Evolutionary conservation across 2,329 filamentous ascomycete species (phyloP).

Genomic region (Colletotrichum agaves): DNA sequence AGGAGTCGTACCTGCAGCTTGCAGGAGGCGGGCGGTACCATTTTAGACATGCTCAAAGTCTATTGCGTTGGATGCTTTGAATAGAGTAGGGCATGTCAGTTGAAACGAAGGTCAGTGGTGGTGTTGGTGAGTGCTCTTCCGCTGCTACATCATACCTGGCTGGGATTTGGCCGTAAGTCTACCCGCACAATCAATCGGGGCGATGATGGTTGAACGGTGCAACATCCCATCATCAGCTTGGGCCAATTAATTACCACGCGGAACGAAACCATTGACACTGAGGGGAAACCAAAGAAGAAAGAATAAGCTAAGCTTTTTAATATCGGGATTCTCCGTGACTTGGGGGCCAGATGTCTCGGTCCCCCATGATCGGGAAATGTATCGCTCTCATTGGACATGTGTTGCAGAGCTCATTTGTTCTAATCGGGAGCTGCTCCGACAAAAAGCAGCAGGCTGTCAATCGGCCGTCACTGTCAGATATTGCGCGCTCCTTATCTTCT

Average conservation of each 20-base stretch:
- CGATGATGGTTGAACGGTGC: background rate
- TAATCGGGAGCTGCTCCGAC: background rate
- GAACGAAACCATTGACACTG: background rate
- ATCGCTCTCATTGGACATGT: no score
- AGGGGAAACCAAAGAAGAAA: background rate
- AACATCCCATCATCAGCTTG: background rate
- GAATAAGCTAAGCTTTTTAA: background rate
- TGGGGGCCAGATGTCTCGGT: background rate
- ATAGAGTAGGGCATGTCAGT: conserved; percentile 75
- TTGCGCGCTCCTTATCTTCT: no score
- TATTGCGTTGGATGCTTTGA: conserved; percentile 72
- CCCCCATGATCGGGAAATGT: no score
- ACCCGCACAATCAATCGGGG: background rate
- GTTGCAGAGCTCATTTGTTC: background rate
- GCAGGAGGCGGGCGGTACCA: background rate
- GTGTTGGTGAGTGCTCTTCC: background rate
- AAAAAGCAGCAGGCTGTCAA: background rate
- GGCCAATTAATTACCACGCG: background rate
- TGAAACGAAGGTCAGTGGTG: conserved; percentile 65
- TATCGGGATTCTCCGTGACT: background rate
- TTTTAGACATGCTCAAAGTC: background rate
- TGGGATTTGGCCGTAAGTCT: background rate
- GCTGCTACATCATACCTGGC: background rate
- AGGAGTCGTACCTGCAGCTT: background rate
- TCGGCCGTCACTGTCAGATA: no score